Evolutionary conservation across 2,329 filamentous ascomycete genomes (phyloP).

Genomic region (Alternaria atra): DNA sequence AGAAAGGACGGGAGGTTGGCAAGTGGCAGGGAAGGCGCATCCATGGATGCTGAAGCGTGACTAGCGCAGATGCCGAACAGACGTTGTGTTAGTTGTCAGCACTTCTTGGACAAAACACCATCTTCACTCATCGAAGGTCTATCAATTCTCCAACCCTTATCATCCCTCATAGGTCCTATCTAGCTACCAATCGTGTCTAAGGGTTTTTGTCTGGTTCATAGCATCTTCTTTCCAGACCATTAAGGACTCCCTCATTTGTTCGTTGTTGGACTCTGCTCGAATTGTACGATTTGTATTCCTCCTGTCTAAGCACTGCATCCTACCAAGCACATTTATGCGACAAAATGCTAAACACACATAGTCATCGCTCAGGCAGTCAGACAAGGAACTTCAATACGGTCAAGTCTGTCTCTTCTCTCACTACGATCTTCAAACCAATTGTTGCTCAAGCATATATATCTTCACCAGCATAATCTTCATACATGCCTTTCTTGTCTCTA

Average conservation of each 20-base stretch:
- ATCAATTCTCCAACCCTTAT: background rate
- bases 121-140: background rate
- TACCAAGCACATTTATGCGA: background rate
- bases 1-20: slow-evolving; percentile 10
- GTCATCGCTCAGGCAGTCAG: background rate
- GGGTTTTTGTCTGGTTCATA: background rate
- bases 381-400: background rate
- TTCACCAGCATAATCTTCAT: background rate
- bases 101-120: slow-evolving; percentile 2
- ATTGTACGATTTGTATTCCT: background rate
- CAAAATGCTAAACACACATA: background rate
- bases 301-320: background rate
- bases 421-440: background rate
- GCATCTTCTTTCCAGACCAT: background rate
- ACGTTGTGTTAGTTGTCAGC: slow-evolving; percentile 16
- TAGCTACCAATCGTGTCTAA: background rate
- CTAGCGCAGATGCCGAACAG: slow-evolving; percentile 10
- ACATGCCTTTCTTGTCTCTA: background rate
- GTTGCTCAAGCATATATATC: background rate
- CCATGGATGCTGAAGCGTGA: slow-evolving; percentile 17
- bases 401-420: slow-evolving; percentile 4
- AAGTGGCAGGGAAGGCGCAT: background rate
- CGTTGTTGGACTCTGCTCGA: background rate
- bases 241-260: background rate
- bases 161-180: background rate